Percentiles rank a stretch among this genome's conserved stretches.
Conservation (phyloP, 2,329 filamentous ascomycete genomes). For the Neonectria hederae region DNA sequence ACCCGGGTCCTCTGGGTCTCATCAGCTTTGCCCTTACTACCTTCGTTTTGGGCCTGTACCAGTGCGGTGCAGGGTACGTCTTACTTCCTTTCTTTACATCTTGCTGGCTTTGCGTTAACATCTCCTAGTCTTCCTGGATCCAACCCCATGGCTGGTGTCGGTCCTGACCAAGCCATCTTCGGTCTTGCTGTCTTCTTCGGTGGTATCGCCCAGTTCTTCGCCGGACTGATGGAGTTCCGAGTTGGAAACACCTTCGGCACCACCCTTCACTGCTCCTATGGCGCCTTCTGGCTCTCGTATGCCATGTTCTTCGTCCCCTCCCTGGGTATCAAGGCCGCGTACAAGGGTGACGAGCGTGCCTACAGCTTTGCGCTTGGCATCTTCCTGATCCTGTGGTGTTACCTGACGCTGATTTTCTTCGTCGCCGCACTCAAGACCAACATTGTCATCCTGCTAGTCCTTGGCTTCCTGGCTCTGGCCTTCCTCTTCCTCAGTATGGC, state of each 20-base stretch:
- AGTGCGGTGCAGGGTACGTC: constrained; percentile 59
- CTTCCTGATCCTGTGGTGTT: constrained; percentile 68
- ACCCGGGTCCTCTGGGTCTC: constrained; percentile 68
- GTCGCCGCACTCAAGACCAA: constrained; percentile 67
- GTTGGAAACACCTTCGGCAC: constrained; percentile 72
- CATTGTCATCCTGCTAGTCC: constrained; percentile 65
- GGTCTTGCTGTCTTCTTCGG: constrained; percentile 61
- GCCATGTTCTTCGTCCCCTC: constrained; percentile 64
- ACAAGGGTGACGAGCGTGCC: constrained; percentile 50
- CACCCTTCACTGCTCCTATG: constrained; percentile 68
- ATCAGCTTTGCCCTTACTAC: constrained; percentile 73
- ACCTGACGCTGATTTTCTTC: constrained; percentile 66
- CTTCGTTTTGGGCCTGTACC: constrained; percentile 64
- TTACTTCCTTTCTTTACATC: neutral
- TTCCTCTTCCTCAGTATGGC: constrained; percentile 68
- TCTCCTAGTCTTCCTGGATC: constrained; percentile 45
- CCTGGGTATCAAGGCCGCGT: constrained; percentile 60
- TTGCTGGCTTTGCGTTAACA: neutral
- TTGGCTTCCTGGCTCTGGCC: constrained; percentile 66
- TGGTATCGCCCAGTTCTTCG: constrained; percentile 73
- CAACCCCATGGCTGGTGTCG: constrained; percentile 47
- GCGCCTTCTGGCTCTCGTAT: constrained; percentile 70
- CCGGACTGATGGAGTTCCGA: constrained; percentile 65
- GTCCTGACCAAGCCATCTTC: constrained; percentile 50
- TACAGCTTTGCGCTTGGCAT: constrained; percentile 64